phyloP scores from a whole-genome alignment of 2,329 filamentous ascomycete genomes.

The Claviceps sp. region DNA sequence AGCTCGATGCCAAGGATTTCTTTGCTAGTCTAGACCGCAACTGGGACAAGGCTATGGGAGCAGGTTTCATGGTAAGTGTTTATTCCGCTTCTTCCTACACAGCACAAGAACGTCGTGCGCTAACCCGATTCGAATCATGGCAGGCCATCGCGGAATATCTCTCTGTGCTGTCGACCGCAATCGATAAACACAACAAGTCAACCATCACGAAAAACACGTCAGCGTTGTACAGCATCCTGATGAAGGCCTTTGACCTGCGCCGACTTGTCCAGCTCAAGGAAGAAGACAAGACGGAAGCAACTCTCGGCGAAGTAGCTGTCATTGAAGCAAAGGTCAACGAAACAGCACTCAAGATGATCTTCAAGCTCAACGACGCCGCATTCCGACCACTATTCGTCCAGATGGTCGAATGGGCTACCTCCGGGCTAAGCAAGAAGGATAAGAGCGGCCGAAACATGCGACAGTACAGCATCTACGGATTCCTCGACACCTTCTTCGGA shows the following conservation, averaged over 20 bases:
- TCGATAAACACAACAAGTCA: conserved; percentile 68
- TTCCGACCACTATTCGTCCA: conserved; percentile 86
- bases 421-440: conserved; percentile 49
- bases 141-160: conserved; percentile 57
- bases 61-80: conserved; percentile 46
- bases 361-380: conserved; percentile 87
- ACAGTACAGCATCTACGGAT: conserved; percentile 66
- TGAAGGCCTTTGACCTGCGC: conserved; percentile 51
- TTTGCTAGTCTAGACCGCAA: conserved; percentile 60
- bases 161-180: conserved; percentile 52
- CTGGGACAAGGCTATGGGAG: conserved; percentile 50
- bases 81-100: not conserved
- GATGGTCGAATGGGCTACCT: conserved; percentile 68
- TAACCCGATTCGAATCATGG: not conserved
- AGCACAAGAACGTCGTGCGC: not conserved
- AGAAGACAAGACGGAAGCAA: conserved; percentile 30
- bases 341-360: conserved; percentile 74
- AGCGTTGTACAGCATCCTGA: conserved; percentile 52
- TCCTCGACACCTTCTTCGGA: conserved; percentile 67
- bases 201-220: conserved; percentile 62
- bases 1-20: conserved; percentile 63
- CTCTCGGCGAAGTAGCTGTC: conserved; percentile 34
- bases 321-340: conserved; percentile 56
- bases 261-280: conserved; percentile 37
- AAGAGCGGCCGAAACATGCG: conserved; percentile 43